Percentiles rank a stretch among this genome's conserved stretches.
Conservation (phyloP, 2,329 filamentous ascomycete genomes). For the Tolypocladium cylindrosporum region DNA sequence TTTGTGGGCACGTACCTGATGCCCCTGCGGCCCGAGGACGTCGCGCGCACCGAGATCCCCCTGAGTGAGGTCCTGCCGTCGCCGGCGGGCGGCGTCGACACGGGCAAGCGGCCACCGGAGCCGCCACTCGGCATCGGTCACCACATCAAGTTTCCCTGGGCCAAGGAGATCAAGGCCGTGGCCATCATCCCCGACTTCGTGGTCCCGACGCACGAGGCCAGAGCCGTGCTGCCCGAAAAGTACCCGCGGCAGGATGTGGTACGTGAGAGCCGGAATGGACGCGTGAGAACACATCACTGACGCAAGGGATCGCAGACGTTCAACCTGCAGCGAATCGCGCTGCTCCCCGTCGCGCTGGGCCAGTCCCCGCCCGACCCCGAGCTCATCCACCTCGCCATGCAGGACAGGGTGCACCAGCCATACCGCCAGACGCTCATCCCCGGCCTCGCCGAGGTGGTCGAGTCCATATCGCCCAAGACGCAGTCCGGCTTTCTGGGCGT, state of each 20-base stretch:
- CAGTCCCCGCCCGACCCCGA: constrained; percentile 84
- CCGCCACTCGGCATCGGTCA: constrained; percentile 91
- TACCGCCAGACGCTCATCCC: constrained; percentile 90
- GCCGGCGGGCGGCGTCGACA: constrained; percentile 84
- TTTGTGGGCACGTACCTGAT: constrained; percentile 96
- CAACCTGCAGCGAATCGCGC: constrained; percentile 87
- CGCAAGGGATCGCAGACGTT: constrained; percentile 46
- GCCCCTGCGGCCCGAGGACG: constrained; percentile 80
- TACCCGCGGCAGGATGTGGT: constrained; percentile 81
- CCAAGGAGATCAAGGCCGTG: constrained; percentile 89
- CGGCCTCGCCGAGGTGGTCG: constrained; percentile 80
- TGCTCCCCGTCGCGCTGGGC: constrained; percentile 81
- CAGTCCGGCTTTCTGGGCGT: constrained; percentile 87
- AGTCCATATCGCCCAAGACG: constrained; percentile 78
- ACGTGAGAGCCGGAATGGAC: constrained; percentile 21
- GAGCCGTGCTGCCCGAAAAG: constrained; percentile 69
- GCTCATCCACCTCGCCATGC: constrained; percentile 96
- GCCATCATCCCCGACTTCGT: constrained; percentile 95
- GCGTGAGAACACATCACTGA: not conserved
- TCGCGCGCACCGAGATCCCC: constrained; percentile 85
- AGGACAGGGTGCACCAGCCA: constrained; percentile 95
- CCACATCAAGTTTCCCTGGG: constrained; percentile 93
- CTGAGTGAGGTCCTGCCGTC: constrained; percentile 86
- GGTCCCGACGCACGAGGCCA: constrained; percentile 85
- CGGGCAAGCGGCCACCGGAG: constrained; percentile 73